Conservation (phyloP, 2,329 filamentous ascomycete species). For the Colletotrichum sp. region DNA sequence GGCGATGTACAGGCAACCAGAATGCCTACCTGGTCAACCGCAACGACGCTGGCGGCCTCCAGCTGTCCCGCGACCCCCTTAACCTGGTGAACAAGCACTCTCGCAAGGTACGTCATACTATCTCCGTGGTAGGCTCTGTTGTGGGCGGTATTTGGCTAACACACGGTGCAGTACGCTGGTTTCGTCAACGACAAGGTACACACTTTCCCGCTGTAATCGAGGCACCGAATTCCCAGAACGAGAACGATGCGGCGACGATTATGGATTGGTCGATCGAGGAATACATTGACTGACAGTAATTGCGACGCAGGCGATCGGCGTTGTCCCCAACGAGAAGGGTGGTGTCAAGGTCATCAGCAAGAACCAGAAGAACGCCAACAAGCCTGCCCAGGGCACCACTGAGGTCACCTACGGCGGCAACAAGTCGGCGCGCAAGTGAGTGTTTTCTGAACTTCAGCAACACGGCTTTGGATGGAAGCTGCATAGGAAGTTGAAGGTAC, state of each 20-base stretch:
- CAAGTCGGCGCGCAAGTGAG: conserved; percentile 79
- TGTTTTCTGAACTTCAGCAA: conserved; percentile 25
- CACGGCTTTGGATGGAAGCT: not conserved
- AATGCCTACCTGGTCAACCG: conserved; percentile 95
- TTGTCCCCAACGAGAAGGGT: conserved; percentile 77
- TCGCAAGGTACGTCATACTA: conserved; percentile 72
- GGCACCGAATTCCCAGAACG: not conserved
- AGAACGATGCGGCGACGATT: conserved; percentile 7
- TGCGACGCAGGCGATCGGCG: conserved; percentile 75
- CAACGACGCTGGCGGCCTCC: conserved; percentile 76
- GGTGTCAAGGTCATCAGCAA: conserved; percentile 84
- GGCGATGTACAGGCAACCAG: conserved; percentile 69
- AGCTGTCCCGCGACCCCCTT: conserved; percentile 93
- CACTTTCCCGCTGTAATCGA: not conserved
- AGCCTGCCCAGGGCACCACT: conserved; percentile 72
- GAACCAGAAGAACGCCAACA: conserved; percentile 74
- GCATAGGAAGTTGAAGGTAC: not conserved
- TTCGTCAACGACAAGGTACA: conserved; percentile 92
- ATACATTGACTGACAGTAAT: conserved; percentile 1
- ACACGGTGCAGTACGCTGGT: conserved; percentile 74
- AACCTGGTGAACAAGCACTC: conserved; percentile 93
- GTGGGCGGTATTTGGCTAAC: conserved; percentile 36
- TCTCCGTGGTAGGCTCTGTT: not conserved
- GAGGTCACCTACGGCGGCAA: conserved; percentile 72
- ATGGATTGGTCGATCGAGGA: conserved; percentile 2